These are phyloP conservation scores for Lathyrus oleraceus DNA, from an alignment of 306 rosid genomes.

Conservation along the genomic window DNA sequence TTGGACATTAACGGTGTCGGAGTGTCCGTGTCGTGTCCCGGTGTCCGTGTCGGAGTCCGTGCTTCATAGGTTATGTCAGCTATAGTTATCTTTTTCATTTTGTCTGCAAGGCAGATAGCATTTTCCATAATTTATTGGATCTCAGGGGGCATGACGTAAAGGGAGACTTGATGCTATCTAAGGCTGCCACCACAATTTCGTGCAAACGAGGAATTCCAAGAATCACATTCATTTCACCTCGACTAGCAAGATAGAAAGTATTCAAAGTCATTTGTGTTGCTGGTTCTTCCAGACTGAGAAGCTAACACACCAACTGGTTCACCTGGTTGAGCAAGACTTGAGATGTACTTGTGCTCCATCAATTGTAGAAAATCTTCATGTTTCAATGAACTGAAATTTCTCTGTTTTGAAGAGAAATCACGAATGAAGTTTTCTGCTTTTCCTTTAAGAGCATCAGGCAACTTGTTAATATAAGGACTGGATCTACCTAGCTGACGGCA, in stretches of 20 bases:
- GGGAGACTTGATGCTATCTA: conserved; percentile 73
- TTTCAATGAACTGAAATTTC: conserved; percentile 39
- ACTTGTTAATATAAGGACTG: conserved; percentile 60
- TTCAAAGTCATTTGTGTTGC: conserved; percentile 97
- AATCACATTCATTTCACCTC: conserved; percentile 97
- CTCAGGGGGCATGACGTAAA: conserved; percentile 87
- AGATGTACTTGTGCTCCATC: conserved; percentile 84
- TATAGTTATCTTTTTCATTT: conserved; percentile 77
- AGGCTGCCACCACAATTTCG: conserved; percentile 85
- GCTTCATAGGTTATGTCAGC: conserved; percentile 87
- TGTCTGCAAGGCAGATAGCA: conserved; percentile 63
- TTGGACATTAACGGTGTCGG: too few species aligned
- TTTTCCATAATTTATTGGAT: conserved; percentile 52
- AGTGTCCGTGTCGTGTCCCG: too few species aligned
- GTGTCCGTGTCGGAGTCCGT: too few species aligned
- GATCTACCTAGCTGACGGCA: conserved; percentile 57
- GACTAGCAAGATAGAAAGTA: conserved; percentile 92
- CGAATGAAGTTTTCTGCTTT: conserved; percentile 54
- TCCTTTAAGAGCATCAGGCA: conserved; percentile 65
- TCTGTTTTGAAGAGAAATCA: conserved; percentile 40
- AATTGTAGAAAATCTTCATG: conserved; percentile 60
- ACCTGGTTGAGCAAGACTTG: conserved; percentile 89
- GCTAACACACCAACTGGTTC: conserved; percentile 98
- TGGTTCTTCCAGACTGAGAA: conserved; percentile 91
- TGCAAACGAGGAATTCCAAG: conserved; percentile 96